A percentile compares a stretch with the other conserved stretches of the same genome.
These are phyloP conservation scores for Lactarius sp. DNA, from an alignment of 768 basidiomycete genomes.

Conservation along the genomic window DNA sequence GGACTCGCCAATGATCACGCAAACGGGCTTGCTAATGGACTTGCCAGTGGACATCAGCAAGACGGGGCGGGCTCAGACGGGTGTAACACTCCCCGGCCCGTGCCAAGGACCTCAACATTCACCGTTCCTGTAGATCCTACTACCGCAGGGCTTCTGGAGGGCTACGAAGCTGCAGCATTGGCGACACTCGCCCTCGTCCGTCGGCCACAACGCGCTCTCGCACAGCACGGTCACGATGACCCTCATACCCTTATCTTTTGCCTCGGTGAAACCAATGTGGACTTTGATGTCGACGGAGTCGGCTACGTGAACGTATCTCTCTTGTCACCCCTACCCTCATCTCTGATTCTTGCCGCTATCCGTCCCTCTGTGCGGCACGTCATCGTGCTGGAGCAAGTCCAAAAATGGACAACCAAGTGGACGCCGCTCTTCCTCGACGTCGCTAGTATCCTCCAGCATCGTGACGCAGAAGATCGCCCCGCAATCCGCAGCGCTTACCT, in stretches of 20 bases:
- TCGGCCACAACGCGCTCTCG: conserved; percentile 55
- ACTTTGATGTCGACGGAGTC: conserved; percentile 49
- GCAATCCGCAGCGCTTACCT: conserved; percentile 59
- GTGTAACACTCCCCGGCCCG: conserved; percentile 18
- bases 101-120: conserved; percentile 23
- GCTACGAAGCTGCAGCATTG: conserved; percentile 65
- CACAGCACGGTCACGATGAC: conserved; percentile 45
- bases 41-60: conserved; percentile 33
- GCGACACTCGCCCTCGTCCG: conserved; percentile 59
- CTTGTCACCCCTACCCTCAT: conserved; percentile 60
- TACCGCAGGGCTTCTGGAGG: conserved; percentile 39
- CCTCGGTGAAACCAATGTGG: conserved; percentile 50
- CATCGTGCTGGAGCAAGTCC: conserved; percentile 78
- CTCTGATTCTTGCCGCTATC: conserved; percentile 52
- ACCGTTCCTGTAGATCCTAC: conserved; percentile 27
- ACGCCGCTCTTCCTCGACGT: conserved; percentile 83
- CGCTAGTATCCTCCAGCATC: conserved; percentile 63
- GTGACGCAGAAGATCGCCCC: conserved; percentile 45
- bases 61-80: conserved; percentile 31
- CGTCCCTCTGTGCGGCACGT: conserved; percentile 61
- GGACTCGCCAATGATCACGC: conserved; percentile 33
- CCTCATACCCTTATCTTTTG: conserved; percentile 67
- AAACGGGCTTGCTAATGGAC: conserved; percentile 34
- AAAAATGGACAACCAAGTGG: conserved; percentile 77
- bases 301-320: conserved; percentile 62